phyloP scores from a whole-genome alignment of 306 rosid species.

The Castanospermum australe region DNA sequence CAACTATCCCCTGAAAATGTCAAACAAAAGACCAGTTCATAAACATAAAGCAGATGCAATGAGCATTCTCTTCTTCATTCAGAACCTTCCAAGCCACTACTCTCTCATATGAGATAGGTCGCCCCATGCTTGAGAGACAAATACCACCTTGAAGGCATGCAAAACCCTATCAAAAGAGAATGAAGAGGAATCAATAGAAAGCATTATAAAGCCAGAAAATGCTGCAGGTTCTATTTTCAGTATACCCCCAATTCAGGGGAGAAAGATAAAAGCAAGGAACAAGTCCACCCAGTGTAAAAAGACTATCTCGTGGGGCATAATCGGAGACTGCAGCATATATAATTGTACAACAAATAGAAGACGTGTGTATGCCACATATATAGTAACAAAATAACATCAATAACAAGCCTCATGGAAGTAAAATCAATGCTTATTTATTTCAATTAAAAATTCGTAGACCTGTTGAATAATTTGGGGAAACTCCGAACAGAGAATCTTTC shows the following conservation, averaged over 20 bases:
- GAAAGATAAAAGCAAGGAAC: neutral
- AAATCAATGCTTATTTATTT: neutral
- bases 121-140: constrained; percentile 98
- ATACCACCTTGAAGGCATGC: constrained; percentile 97
- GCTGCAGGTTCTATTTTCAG: neutral
- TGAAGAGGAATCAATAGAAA: neutral
- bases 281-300: neutral
- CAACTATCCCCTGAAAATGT: constrained; percentile 23
- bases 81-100: constrained; percentile 99
- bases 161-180: constrained; percentile 61
- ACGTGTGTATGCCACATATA: neutral
- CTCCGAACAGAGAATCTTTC: constrained; percentile 83
- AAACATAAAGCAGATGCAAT: constrained; percentile 95
- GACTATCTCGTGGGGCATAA: neutral
- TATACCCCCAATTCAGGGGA: neutral
- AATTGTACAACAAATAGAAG: neutral
- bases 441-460: constrained; percentile 40
- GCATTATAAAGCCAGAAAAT: neutral
- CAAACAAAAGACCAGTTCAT: constrained; percentile 98
- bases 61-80: constrained; percentile 96
- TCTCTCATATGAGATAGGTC: constrained; percentile 91
- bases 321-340: neutral
- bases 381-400: neutral
- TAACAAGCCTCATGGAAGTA: neutral
- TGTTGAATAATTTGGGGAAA: constrained; percentile 97